Evolutionary conservation across 148 eudicot genomes (phyloP).

Genomic region (Chenopodium suecicum): DNA sequence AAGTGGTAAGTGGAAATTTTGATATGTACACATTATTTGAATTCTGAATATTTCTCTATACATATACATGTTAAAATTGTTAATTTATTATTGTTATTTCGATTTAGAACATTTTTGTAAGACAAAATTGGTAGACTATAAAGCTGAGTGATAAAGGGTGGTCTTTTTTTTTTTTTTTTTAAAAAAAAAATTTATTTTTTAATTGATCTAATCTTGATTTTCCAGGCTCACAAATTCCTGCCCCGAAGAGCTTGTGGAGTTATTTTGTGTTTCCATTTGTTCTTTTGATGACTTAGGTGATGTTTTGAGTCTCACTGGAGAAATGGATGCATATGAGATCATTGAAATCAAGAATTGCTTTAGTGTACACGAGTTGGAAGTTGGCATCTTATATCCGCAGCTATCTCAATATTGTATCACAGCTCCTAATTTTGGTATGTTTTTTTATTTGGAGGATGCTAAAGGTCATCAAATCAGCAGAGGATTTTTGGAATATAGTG

Average conservation of each 20-base stretch:
- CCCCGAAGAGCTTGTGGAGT: background rate
- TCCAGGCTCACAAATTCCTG: background rate
- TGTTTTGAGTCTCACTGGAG: background rate
- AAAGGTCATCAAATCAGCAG: too few species aligned
- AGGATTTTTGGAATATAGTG: too few species aligned
- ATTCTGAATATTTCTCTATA: too few species aligned
- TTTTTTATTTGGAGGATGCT: too few species aligned
- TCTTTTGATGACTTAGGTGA: background rate
- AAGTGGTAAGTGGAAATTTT: background rate
- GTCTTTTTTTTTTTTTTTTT: too few species aligned
- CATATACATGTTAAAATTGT: too few species aligned
- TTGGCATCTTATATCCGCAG: background rate
- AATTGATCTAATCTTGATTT: background rate
- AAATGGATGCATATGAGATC: background rate
- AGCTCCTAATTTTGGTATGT: background rate
- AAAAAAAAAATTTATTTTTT: too few species aligned
- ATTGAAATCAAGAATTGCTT: background rate
- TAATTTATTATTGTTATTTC: too few species aligned
- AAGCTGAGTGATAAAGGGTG: too few species aligned
- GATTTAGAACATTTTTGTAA: too few species aligned
- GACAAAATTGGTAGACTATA: too few species aligned
- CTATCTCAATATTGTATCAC: background rate
- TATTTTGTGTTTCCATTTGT: background rate
- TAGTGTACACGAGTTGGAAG: background rate
- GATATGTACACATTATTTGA: too few species aligned